Conservation (phyloP, 73 alveolate species). For the Strombidium stylifer region DNA sequence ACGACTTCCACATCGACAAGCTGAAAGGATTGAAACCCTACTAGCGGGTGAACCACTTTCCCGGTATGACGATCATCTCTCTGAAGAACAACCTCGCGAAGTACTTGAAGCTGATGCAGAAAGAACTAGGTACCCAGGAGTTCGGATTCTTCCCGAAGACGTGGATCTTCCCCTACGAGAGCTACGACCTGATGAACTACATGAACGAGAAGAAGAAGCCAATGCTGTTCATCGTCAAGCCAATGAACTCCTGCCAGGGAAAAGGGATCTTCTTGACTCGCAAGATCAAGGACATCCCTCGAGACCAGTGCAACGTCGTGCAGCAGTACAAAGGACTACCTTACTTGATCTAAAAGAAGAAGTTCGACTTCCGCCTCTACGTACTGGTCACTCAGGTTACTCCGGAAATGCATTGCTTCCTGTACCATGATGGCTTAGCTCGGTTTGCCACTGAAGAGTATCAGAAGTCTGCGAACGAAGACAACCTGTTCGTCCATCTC, state of each 20-base stretch:
- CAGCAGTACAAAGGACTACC: slow-evolving; percentile 53
- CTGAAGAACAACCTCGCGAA: slow-evolving; percentile 76
- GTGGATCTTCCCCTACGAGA: slow-evolving; percentile 77
- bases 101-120: slow-evolving; percentile 65
- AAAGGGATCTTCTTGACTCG: slow-evolving; percentile 63
- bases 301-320: slow-evolving; percentile 48
- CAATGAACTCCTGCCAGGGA: slow-evolving; percentile 64
- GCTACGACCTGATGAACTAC: slow-evolving; percentile 51
- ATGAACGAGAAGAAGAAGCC: slow-evolving; percentile 24
- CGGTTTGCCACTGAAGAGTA: slow-evolving; percentile 65
- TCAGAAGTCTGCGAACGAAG: not conserved
- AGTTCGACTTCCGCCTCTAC: slow-evolving; percentile 57
- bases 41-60: slow-evolving; percentile 83
- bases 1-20: slow-evolving; percentile 44
- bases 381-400: slow-evolving; percentile 47
- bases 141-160: slow-evolving; percentile 74
- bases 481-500: slow-evolving; percentile 71
- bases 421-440: slow-evolving; percentile 59
- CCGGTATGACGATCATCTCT: slow-evolving; percentile 80
- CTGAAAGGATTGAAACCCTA: slow-evolving; percentile 49
- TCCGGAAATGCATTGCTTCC: slow-evolving; percentile 29
- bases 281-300: slow-evolving; percentile 36
- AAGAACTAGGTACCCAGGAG: slow-evolving; percentile 60
- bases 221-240: slow-evolving; percentile 46
- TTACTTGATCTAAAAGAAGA: slow-evolving; percentile 31